Percentiles rank a stretch among this genome's conserved stretches.
phyloP scores from a whole-genome alignment of 169 alveolate species.

The Eimeria acervulina region DNA sequence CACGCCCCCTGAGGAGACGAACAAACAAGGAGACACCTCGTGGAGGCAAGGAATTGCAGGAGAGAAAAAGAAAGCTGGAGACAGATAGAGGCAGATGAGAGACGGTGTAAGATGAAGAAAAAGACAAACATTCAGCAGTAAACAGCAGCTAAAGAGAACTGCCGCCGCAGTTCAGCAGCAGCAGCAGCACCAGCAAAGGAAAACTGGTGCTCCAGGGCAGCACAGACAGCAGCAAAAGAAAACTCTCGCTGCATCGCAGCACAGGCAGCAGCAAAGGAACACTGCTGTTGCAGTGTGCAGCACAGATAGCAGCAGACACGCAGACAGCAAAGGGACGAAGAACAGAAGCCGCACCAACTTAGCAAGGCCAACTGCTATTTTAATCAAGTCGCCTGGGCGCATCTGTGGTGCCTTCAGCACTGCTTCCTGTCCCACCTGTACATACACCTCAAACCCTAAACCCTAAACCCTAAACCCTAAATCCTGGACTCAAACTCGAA shows the following conservation, averaged over 20 bases:
- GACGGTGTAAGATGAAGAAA: background rate
- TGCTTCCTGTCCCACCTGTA: slow-evolving; percentile 71
- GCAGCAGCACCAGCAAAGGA: too few species aligned
- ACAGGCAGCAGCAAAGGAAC: background rate
- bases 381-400: slow-evolving; percentile 65
- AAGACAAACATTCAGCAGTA: background rate
- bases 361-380: slow-evolving; percentile 40
- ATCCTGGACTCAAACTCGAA: background rate
- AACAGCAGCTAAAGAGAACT: background rate
- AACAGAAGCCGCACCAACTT: slow-evolving; percentile 17
- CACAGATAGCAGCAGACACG: background rate
- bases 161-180: too few species aligned
- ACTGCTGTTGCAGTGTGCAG: background rate
- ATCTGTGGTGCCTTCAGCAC: slow-evolving; percentile 36
- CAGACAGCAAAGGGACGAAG: background rate
- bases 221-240: too few species aligned
- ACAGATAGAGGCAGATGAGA: background rate
- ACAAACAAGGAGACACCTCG: background rate
- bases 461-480: too few species aligned
- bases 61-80: background rate
- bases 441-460: background rate
- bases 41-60: background rate
- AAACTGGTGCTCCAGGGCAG: too few species aligned
- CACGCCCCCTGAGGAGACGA: slow-evolving; percentile 42
- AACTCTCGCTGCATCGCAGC: too few species aligned